Evolutionary conservation across 805 yeast genomes (phyloP).

Genomic region (Lachancea thermotolerans): DNA sequence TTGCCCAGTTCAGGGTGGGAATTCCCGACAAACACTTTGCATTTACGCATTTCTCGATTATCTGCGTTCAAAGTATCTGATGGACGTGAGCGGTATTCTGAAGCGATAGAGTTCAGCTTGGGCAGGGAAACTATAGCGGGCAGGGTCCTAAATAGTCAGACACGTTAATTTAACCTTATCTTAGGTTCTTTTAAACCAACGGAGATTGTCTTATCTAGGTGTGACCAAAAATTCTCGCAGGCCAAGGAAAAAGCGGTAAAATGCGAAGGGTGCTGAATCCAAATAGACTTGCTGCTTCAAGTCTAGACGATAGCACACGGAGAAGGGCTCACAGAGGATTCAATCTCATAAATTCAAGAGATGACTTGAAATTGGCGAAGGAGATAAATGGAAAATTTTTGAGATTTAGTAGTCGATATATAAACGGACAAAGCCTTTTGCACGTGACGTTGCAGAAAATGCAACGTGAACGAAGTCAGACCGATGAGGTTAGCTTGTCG

Average conservation of each 20-base stretch:
- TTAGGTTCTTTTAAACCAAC: background rate
- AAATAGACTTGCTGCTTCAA: background rate
- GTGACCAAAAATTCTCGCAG: background rate
- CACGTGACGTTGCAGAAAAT: no score
- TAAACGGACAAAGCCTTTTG: no score
- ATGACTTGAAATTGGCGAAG: no score
- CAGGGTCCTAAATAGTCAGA: background rate
- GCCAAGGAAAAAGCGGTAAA: background rate
- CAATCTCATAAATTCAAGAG: background rate
- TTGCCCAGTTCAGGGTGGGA: constrained; percentile 94
- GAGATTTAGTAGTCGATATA: background rate
- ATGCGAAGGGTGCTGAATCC: background rate
- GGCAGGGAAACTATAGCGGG: background rate
- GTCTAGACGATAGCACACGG: background rate
- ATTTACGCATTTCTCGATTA: constrained; percentile 69
- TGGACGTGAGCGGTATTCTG: background rate
- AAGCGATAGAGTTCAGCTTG: background rate
- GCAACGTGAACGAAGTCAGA: background rate
- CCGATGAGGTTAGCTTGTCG: background rate
- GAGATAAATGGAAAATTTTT: background rate
- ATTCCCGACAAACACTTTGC: constrained; percentile 92
- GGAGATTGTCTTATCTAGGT: background rate
- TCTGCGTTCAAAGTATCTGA: background rate
- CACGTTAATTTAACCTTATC: background rate
- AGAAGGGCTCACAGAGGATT: background rate